These are phyloP conservation scores for Perkinsela sp. DNA, from an alignment of 208 protist genomes.

Conservation along the genomic window DNA sequence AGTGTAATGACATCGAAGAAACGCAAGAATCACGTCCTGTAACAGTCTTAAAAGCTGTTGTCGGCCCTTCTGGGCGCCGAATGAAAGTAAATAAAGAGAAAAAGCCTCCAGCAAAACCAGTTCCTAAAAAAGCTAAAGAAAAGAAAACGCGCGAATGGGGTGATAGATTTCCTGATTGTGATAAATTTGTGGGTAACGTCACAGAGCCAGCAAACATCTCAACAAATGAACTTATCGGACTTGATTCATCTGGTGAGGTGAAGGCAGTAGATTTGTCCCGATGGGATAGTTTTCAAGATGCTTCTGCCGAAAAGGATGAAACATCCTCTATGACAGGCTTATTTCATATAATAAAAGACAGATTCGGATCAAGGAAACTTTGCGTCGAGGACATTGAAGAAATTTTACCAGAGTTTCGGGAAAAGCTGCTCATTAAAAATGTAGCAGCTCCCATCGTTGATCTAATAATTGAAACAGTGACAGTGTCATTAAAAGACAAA, in stretches of 20 bases:
- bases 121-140: too few species aligned
- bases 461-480: conserved; percentile 74
- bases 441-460: conserved; percentile 84
- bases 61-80: too few species aligned
- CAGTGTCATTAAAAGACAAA: conserved; percentile 54
- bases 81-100: too few species aligned
- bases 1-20: too few species aligned
- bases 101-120: too few species aligned
- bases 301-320: background rate
- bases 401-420: conserved; percentile 57
- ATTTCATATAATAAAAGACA: background rate
- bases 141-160: too few species aligned
- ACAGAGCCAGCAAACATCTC: too few species aligned
- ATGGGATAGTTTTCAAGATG: background rate
- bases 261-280: background rate
- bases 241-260: background rate
- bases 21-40: too few species aligned
- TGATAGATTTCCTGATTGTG: too few species aligned
- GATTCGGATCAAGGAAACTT: conserved; percentile 13
- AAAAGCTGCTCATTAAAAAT: conserved; percentile 88
- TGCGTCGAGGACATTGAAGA: conserved; percentile 54
- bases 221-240: too few species aligned
- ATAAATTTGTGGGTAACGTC: too few species aligned
- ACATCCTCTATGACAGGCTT: background rate
- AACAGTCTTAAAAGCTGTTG: too few species aligned